Conservation (phyloP, 331 rosid genomes). For the Quercus tomentella region DNA sequence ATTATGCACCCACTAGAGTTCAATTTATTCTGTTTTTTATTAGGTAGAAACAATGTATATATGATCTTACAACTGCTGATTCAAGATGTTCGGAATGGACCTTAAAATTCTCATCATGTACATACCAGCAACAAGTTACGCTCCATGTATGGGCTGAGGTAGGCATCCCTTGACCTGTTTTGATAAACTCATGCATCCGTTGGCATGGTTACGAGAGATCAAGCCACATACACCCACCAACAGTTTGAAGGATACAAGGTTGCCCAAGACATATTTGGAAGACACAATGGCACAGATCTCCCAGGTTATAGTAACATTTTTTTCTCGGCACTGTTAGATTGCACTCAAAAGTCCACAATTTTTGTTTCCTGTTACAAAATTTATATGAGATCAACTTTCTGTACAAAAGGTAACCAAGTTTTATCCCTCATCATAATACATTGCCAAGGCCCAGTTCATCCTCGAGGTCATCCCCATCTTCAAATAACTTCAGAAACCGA, state of each 20-base stretch:
- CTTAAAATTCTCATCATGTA: background rate
- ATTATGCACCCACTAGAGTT: background rate
- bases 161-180: background rate
- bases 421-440: constrained; percentile 32
- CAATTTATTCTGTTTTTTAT: background rate
- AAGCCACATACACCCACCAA: background rate
- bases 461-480: constrained; percentile 83
- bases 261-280: background rate
- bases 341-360: background rate
- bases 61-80: background rate
- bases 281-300: background rate
- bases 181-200: background rate
- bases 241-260: background rate
- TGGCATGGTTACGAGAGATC: background rate
- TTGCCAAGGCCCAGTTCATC: constrained; percentile 80
- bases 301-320: background rate
- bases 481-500: constrained; percentile 85
- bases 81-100: background rate
- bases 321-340: background rate
- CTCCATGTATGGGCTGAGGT: background rate
- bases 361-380: constrained; percentile 31
- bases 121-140: background rate
- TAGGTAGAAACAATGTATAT: background rate
- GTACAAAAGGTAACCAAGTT: constrained; percentile 27
- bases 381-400: constrained; percentile 36